phyloP scores from a whole-genome alignment of 2,329 filamentous ascomycete species.

The Phialemoniopsis sp. region DNA sequence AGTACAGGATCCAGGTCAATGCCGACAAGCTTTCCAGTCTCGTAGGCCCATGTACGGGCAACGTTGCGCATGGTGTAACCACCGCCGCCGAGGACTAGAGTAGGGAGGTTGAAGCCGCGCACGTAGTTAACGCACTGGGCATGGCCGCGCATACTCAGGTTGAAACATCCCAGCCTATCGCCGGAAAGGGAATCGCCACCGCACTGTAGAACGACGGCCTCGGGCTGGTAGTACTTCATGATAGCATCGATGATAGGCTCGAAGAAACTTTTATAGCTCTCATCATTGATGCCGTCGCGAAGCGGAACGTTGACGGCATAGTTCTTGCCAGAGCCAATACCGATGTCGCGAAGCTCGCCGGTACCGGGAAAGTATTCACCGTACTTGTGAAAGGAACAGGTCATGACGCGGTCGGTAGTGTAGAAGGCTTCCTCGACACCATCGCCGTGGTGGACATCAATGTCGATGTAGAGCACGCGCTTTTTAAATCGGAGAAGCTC shows the following conservation, averaged over 20 bases:
- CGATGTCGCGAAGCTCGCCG: slow-evolving; percentile 80
- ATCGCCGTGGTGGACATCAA: slow-evolving; percentile 83
- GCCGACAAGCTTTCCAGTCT: slow-evolving; percentile 86
- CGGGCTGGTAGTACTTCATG: slow-evolving; percentile 82
- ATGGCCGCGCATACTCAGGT: slow-evolving; percentile 93
- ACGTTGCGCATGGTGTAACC: slow-evolving; percentile 98
- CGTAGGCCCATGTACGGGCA: slow-evolving; percentile 93
- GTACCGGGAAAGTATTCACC: slow-evolving; percentile 95
- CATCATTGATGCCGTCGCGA: slow-evolving; percentile 86
- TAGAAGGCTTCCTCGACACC: slow-evolving; percentile 84
- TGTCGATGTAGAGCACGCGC: slow-evolving; percentile 94
- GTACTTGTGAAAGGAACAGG: slow-evolving; percentile 95
- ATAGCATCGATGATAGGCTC: slow-evolving; percentile 83
- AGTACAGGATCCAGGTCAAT: slow-evolving; percentile 77
- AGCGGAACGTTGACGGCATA: slow-evolving; percentile 90
- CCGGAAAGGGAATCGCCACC: slow-evolving; percentile 93
- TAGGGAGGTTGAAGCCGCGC: slow-evolving; percentile 78
- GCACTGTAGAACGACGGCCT: slow-evolving; percentile 92
- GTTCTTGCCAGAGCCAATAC: slow-evolving; percentile 82
- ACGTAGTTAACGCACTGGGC: slow-evolving; percentile 91
- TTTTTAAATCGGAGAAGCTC: slow-evolving; percentile 87
- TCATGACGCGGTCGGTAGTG: slow-evolving; percentile 80
- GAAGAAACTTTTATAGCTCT: slow-evolving; percentile 86
- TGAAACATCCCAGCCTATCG: slow-evolving; percentile 93
- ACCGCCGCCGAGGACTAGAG: slow-evolving; percentile 90